Base-by-base conservation (phyloP, 1,284 basidiomycete genomes). In the Papiliotrema nemorosa region DNA sequence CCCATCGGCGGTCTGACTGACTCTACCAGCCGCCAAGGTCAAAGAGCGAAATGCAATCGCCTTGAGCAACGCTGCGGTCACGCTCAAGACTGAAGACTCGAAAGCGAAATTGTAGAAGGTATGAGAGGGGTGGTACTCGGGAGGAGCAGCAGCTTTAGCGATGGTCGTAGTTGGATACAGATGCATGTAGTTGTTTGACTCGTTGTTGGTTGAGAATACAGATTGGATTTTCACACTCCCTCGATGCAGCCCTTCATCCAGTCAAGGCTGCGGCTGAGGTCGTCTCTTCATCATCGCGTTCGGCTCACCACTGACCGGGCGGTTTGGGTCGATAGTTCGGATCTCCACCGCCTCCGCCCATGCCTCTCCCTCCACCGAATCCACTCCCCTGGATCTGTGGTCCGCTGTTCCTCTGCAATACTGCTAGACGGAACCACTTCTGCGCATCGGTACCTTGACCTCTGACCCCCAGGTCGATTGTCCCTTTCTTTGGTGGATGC, bases 21-120 rank as follows among this genome's bases (percentile, higher is more conserved):
- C 33, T 12, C 25, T n/a, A n/a, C 18, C 58, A 76, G 74, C 63
- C 43, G 61, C 76, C 53, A 77, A 77, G 59, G 78, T 80, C 59
- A 79, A 80, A 57, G 80, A 82, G 70, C 67, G 78, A 33, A 65
- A 74, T 58, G 74, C 76, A 2, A 68, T 72, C 27, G 78, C 77
- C 27, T 67, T 82, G 45, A 75, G 73, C 34, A 76, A 77, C 38
- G 80, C 79, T 1, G 80, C 79, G 18, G 79, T 76, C 20, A 80
- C 79, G 1, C 74, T 81, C 5, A 64, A 68, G 18, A 53, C 50
- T 2, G 60, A 45, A 18, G 51, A 49, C 14, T 54, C 60, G 50
- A 75, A 74, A 62, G 64, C 67, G 20, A 74, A 72, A 64, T 57
- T 75, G 37, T 75, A 58, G 54, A 29, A 29, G 42, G 9, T 5